Evolutionary conservation across 164 flowering plant genomes (phyloP).

Genomic region (Sextonia rubra): DNA sequence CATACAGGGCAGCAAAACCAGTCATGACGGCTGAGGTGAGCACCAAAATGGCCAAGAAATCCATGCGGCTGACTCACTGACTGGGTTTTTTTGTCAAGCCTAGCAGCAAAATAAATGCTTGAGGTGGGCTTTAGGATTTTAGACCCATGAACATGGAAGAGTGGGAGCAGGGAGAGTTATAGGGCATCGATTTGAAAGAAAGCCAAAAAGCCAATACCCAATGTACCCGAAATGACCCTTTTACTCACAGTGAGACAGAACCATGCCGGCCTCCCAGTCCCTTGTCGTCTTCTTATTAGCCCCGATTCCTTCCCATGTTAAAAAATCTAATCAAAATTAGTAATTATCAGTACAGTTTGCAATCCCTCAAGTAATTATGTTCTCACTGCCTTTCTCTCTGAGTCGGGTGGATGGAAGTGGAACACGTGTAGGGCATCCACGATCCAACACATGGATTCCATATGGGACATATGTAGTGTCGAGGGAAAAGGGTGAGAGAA

Average conservation of each 20-base stretch:
- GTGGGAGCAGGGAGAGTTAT: neutral
- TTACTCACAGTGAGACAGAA: neutral
- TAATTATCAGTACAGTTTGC: neutral
- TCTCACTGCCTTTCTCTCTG: neutral
- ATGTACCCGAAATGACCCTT: neutral
- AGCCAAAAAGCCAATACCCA: too few species aligned
- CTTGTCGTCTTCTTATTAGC: neutral
- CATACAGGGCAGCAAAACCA: constrained; percentile 24
- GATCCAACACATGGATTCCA: too few species aligned
- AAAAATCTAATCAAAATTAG: neutral
- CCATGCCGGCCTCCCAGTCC: constrained; percentile 8
- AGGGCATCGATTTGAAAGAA: neutral
- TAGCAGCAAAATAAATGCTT: neutral
- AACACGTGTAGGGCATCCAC: neutral
- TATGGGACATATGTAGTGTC: too few species aligned
- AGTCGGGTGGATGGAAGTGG: neutral
- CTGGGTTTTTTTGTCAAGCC: too few species aligned
- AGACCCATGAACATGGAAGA: neutral
- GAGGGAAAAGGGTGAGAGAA: too few species aligned
- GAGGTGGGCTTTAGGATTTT: neutral
- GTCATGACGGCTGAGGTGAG: constrained; percentile 5
- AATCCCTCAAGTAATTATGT: neutral
- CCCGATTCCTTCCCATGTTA: neutral
- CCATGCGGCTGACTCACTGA: neutral
- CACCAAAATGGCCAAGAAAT: constrained; percentile 1